These are phyloP conservation scores for Crithidia acanthocephali DNA, from an alignment of 208 protist genomes.

Conservation along the genomic window DNA sequence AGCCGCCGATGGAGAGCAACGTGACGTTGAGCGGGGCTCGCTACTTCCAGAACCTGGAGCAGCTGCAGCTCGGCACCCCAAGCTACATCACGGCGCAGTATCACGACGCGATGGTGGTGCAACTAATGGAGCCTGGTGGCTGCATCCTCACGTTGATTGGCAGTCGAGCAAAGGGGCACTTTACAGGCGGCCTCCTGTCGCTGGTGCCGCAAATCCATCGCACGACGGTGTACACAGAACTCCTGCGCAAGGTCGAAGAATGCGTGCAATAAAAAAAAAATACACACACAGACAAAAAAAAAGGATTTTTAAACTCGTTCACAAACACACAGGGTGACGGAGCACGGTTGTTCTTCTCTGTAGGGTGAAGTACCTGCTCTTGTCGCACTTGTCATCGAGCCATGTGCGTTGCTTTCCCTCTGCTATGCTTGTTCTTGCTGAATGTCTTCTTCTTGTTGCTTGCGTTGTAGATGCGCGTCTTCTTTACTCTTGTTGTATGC, in stretches of 20 bases:
- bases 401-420: too few relatives aligned
- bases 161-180: slow-evolving; percentile 78
- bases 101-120: slow-evolving; percentile 81
- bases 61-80: slow-evolving; percentile 69
- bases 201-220: slow-evolving; percentile 70
- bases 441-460: too few relatives aligned
- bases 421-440: too few relatives aligned
- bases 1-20: slow-evolving; percentile 73
- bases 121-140: slow-evolving; percentile 56
- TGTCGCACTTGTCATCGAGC: too few relatives aligned
- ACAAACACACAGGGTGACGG: too few relatives aligned
- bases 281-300: background rate
- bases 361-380: too few relatives aligned
- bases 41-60: slow-evolving; percentile 82
- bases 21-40: slow-evolving; percentile 79
- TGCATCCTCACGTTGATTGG: slow-evolving; percentile 82
- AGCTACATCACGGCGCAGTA: slow-evolving; percentile 85
- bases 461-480: too few relatives aligned
- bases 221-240: slow-evolving; percentile 28
- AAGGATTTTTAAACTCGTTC: too few relatives aligned
- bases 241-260: slow-evolving; percentile 31
- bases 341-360: too few relatives aligned
- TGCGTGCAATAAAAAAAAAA: slow-evolving; percentile 25
- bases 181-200: slow-evolving; percentile 72
- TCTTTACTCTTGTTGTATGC: too few relatives aligned